Evolutionary conservation across 306 rosid species (phyloP), one percentile per base, ranked within the genome.

Genomic region (Quercus alba): DNA sequence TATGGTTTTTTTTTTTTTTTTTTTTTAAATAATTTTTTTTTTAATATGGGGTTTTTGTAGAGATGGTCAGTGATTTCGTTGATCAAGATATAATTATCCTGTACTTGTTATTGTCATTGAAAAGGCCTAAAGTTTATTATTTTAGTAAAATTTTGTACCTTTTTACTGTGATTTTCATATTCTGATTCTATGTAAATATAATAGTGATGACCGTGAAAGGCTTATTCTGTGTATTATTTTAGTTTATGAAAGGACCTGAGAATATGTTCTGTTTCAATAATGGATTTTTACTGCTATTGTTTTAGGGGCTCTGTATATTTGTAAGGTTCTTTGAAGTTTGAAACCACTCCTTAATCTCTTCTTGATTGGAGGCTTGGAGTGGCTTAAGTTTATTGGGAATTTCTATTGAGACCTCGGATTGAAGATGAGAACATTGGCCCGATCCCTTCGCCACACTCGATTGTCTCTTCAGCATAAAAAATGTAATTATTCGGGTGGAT

Each of bases 401-500:
- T 68, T 62, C 15, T 51, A 12, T 44, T 20, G 26, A 62, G 68
- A 74, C 23, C 12, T 58, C 73, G 64, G 63, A 72, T 72, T 80
- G 77, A 89, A 86, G 89, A 95, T 93, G 99, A 90, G 95, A 82
- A 81, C 70, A 41, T 20, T 85, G 44, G 79, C 78, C 84, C 93
- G 91, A 56, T 86, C 86, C 78, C 56, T 90, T 72, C 86, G 87
- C 78, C 89, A 85, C 55, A 55, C 81, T 25, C 75, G 82, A 80
- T 87, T 74, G 17, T 86, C 74, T 66, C 61, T 84, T 28, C 73
- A 74, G 75, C 88, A 81, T 58, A 87, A 78, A 72, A 83, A 75
- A 31, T 58, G 77, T 86, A 57, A 79, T 70, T 64, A 66, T 75
- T 78, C 80, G 12, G 57, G 70, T 79, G 83, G 69, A 59, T 52